Base-by-base conservation (phyloP, 2,329 filamentous ascomycete genomes). In the Alternaria sp. region DNA sequence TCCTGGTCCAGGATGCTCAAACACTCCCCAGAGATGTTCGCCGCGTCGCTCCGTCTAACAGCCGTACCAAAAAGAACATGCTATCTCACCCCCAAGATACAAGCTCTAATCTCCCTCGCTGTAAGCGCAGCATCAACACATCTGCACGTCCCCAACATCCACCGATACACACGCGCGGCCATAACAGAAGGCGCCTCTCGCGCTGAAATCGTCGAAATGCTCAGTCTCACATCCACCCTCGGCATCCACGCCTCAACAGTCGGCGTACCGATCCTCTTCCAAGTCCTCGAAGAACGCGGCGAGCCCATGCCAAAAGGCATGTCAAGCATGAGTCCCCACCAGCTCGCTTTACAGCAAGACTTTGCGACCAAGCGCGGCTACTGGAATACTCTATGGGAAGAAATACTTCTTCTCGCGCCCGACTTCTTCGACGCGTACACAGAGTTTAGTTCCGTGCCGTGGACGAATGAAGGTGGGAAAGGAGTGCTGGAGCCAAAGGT, bases 371-470 rank as follows among this genome's bases (percentile, higher is more conserved):
- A 81, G 60, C 68, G 81, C 28, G 80, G 81, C 0, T 83, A 81
- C 62, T 83, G 80, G 80, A 79, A 80, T 57, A 66, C 59, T 0
- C 79, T 80, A 58, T 82, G 80, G 80, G 78, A 81, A 23, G 77
- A 79, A 21, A 79, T 82, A 39, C 53, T 82, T 26, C 65, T 75
- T 29, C 69, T 82, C 8, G 78, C 80, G 54, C 80, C 80, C 0
- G 79, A 82, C 48, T 83, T 83, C 65, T 83, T 83, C 66, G 78
- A 74, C 42, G 80, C 78, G 0, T 83, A 83, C 64, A 66, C 80
- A 23, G 79, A 82, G 34, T 82, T 82, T 60, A 80, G 78, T 9
- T 74, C 73, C 21, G 72, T 82, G 37, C 80, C 81, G 5, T 81
- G 78, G 75, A 67, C 67, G 10, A 69, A 70, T 37, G 66, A 71